Base-by-base conservation (phyloP, 2,329 filamentous ascomycete genomes). In the Alternaria ventricosa region DNA sequence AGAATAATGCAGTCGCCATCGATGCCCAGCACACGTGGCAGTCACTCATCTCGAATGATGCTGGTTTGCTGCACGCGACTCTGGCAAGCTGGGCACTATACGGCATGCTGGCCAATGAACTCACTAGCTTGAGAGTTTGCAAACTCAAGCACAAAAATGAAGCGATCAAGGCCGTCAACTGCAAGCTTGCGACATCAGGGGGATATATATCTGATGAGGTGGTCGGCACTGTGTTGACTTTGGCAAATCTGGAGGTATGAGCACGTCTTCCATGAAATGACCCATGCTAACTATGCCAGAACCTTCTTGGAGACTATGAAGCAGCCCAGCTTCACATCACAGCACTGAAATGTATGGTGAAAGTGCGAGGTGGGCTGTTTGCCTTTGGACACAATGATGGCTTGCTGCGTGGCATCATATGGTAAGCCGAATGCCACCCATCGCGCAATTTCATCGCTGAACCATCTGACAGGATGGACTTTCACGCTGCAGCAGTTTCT, bases 1-100 rank as follows among this genome's bases (percentile, higher is more conserved):
- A 59, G 18, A 57, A 46, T 4, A 76, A 74, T 25, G 66, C 71
- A 0, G 63, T 76, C 44, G 65, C 68, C 5, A 63, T 70, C 44
- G 73, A 75, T 51, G 63, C 71, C 13, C 59, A 61, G 6, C 60
- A 66, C 30, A 71, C 71, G 5, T 76, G 72, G 73, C 70, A 64
- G 64, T 49, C 63, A 3, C 71, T 75, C 57, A 66, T 74, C 23
- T 63, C 66, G 1, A 58, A 63, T n/a, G 72, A 75, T 36, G 66
- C 70, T 1, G 71, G 71, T 9, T 33, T 76, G 6, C 47, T 75
- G 8, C 74, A 76, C 49, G 71, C 71, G 1, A 74, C 73, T 2
- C 50, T 76, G 13, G 73, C 74, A n/a, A 74, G 71, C 12, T 74
- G 73, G 71, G 74, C 73, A 22, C 54, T 76, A 10, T 74, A 75